Evolutionary conservation across 2,329 filamentous ascomycete genomes (phyloP).

Genomic region (Diplodia mutila): DNA sequence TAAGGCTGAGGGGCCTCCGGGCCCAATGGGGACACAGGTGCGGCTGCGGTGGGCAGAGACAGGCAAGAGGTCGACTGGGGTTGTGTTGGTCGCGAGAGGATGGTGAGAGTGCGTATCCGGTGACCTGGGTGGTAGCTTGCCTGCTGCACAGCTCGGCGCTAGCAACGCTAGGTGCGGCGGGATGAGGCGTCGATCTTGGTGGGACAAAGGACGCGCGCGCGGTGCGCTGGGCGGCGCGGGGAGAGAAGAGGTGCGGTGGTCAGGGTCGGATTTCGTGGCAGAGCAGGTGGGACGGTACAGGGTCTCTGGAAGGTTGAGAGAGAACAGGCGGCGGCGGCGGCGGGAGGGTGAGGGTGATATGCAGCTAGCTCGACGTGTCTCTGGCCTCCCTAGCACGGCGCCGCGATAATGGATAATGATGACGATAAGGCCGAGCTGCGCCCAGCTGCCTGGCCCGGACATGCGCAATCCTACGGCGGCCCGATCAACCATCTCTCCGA

Average conservation of each 20-base stretch:
- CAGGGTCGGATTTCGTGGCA: neutral
- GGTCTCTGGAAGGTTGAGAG: neutral
- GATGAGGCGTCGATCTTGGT: constrained; percentile 8
- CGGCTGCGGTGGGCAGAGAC: neutral
- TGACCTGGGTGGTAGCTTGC: constrained; percentile 12
- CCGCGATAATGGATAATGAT: constrained; percentile 20
- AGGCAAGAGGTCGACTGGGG: neutral
- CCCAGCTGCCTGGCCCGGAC: neutral
- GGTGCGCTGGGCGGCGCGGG: neutral
- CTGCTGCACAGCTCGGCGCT: constrained; percentile 17
- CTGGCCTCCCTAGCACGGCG: constrained; percentile 15
- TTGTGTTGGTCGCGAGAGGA: neutral
- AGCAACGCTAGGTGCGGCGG: constrained; percentile 9
- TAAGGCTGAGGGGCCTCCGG: constrained; percentile 19
- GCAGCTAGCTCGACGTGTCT: constrained; percentile 16
- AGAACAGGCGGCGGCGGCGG: constrained; percentile 5
- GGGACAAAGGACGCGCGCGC: constrained; percentile 6
- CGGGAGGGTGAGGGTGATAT: constrained; percentile 9
- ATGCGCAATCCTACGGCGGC: constrained; percentile 12
- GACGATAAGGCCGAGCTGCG: constrained; percentile 23
- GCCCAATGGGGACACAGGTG: constrained; percentile 6
- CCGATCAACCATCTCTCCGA: constrained; percentile 15
- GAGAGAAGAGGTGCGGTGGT: neutral
- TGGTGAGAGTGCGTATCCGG: constrained; percentile 20
- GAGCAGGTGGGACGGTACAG: neutral